These are phyloP conservation scores for Cyclaneusma minus DNA, from an alignment of 2,329 filamentous ascomycete genomes.

Conservation along the genomic window DNA sequence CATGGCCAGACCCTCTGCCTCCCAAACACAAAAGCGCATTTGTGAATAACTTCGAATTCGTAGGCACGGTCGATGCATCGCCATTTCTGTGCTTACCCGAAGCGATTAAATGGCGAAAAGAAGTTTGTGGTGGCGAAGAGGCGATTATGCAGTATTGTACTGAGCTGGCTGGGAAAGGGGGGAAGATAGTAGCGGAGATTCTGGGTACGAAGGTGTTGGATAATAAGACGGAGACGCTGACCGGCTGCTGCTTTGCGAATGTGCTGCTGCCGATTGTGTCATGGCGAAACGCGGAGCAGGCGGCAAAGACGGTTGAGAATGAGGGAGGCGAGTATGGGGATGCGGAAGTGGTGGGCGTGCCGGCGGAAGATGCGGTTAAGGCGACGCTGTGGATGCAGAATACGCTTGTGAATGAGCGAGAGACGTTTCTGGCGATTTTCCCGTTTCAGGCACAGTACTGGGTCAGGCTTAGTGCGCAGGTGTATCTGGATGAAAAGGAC, in stretches of 20 bases:
- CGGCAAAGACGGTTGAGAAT: conserved; percentile 9
- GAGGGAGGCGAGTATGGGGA: conserved; percentile 23
- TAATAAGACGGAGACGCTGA: conserved; percentile 43
- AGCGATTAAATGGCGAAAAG: conserved; percentile 53
- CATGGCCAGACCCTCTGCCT: conserved; percentile 21
- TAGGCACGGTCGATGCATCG: conserved; percentile 59
- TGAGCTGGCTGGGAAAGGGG: conserved; percentile 48
- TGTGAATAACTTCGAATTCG: conserved; percentile 57
- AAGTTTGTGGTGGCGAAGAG: conserved; percentile 59
- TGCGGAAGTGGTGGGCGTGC: conserved; percentile 19
- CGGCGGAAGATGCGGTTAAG: conserved; percentile 15
- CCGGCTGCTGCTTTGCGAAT: conserved; percentile 56
- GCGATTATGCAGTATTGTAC: conserved; percentile 48
- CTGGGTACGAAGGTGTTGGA: conserved; percentile 61
- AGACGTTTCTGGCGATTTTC: conserved; percentile 56
- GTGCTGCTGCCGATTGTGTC: conserved; percentile 51
- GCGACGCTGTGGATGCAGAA: conserved; percentile 42
- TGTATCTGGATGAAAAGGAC: conserved; percentile 68
- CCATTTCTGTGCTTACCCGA: conserved; percentile 59
- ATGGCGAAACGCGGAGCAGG: conserved; percentile 13
- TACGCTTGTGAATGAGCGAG: conserved; percentile 38
- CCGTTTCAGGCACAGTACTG: conserved; percentile 48
- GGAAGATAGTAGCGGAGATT: conserved; percentile 38
- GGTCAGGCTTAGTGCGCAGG: conserved; percentile 62
- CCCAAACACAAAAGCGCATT: conserved; percentile 40